Evolutionary conservation across 768 basidiomycete genomes (phyloP), one percentile per base, ranked within the genome.

Genomic region (Boletellus emodensis): DNA sequence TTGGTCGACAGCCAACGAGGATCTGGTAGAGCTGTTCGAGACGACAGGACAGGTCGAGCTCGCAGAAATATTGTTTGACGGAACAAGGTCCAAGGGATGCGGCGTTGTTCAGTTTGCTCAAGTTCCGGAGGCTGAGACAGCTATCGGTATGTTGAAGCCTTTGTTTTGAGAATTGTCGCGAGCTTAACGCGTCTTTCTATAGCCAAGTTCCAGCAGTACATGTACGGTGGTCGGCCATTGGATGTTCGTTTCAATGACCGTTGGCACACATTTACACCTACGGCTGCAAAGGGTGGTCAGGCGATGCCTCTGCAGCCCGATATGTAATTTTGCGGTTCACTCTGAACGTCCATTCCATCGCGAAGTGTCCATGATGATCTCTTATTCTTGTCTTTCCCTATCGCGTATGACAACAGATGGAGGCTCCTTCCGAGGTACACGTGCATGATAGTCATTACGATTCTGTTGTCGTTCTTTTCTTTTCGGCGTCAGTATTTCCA

Each of bases 1-100:
- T 1, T 99, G 94, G 94, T 97, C 95, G 10, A 99, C 95, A 40
- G 94, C 95, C 7, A 97, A 99, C 66, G 95, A 99, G 66, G 95
- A 99, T 66, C 74, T 99, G 39, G 94, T 99, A 18, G 95, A 99
- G 71, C 71, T 99, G 17, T 99, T 99, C 61, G 94, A 97, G 74
- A 99, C 95, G 32, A 96, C 94, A 0, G 95, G 94, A 10, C 87
- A 87, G 58, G 95, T 99, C 33, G 89, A 94, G 62, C 74, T 92
- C 32, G 95, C 95, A 3, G 95, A 99, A 71, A 95, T 97, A 56
- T 70, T 99, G 41, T 94, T 88, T 60, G 94, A 97, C 60, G 89
- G 90, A 14, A 84, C 87, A 0, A 83, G 95, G 48, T 92, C 90
- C 43, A 96, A 96, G 69, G 95, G 95, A 13, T 85, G 87, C 52